Percentiles rank a stretch among this genome's conserved stretches.
Evolutionary conservation across 2,329 filamentous ascomycete genomes (phyloP).

Genomic region (Colletotrichum gigasporum): DNA sequence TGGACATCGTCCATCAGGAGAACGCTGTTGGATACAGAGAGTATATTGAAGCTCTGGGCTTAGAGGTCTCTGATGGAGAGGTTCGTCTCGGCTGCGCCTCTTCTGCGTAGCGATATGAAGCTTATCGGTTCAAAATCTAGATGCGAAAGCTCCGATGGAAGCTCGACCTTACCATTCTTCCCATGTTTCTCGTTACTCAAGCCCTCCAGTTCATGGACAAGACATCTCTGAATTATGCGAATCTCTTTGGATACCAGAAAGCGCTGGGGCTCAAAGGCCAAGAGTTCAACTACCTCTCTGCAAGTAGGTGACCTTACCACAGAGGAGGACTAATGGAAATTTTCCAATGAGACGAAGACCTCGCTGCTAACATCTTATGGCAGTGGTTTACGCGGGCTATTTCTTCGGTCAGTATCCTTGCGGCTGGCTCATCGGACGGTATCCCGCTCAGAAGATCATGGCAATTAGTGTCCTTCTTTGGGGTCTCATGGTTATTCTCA

Average conservation of each 20-base stretch:
- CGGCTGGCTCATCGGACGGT: conserved; percentile 48
- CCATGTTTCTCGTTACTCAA: conserved; percentile 42
- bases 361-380: not conserved
- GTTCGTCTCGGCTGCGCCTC: too few species aligned
- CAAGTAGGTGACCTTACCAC: conserved; percentile 33
- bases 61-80: not conserved
- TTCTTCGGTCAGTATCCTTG: conserved; percentile 53
- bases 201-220: conserved; percentile 43
- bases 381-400: conserved; percentile 49
- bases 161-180: conserved; percentile 42
- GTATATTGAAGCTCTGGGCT: not conserved
- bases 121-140: too few species aligned
- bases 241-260: conserved; percentile 46
- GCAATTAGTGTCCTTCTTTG: conserved; percentile 30
- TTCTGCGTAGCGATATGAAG: too few species aligned
- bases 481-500: conserved; percentile 44
- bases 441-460: conserved; percentile 45
- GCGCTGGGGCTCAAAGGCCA: conserved; percentile 43
- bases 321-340: fast-evolving
- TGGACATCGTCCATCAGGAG: not conserved
- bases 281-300: conserved; percentile 47
- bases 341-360: too few species aligned
- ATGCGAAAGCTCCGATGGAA: conserved; percentile 36
- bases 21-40: not conserved
- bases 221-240: conserved; percentile 43